Conservation (phyloP, 441 rosid genomes). For the Arabidopsis hybrid region DNA sequence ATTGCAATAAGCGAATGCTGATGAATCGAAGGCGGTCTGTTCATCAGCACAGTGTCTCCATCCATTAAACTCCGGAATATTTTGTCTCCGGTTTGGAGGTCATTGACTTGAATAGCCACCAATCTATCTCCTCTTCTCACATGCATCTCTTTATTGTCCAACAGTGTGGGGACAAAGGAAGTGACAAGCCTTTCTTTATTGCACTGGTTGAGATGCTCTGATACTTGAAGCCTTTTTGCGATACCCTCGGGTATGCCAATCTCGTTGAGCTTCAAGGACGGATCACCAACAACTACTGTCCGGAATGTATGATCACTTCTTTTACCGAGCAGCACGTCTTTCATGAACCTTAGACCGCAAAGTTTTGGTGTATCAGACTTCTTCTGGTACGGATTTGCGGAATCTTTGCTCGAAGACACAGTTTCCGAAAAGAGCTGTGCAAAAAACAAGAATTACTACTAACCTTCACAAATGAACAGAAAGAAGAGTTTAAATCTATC, state of each 20-base stretch:
- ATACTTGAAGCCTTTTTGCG: conserved; percentile 80
- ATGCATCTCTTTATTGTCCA: conserved; percentile 63
- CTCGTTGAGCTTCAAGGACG: conserved; percentile 76
- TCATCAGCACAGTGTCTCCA: conserved; percentile 83
- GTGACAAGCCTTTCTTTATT: conserved; percentile 68
- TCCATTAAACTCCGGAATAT: conserved; percentile 72
- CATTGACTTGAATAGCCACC: conserved; percentile 54
- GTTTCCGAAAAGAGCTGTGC: conserved; percentile 71
- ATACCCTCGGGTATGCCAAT: conserved; percentile 85
- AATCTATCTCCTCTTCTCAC: conserved; percentile 70
- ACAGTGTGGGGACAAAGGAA: conserved; percentile 54
- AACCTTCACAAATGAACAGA: conserved; percentile 20
- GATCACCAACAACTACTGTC: conserved; percentile 93
- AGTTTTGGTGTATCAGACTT: conserved; percentile 58
- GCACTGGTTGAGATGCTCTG: conserved; percentile 79
- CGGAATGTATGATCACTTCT: conserved; percentile 87
- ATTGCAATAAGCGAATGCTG: conserved; percentile 91
- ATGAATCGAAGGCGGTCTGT: conserved; percentile 97
- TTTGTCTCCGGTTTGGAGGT: conserved; percentile 69
- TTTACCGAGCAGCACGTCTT: conserved; percentile 92
- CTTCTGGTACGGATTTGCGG: conserved; percentile 49
- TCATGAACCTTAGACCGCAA: conserved; percentile 89
- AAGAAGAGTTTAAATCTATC: conserved; percentile 1
- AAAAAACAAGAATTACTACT: conserved; percentile 26
- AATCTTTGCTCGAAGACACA: conserved; percentile 53